Evolutionary conservation across 495 filamentous ascomycete species (phyloP).

Genomic region (Pyronema domesticum): DNA sequence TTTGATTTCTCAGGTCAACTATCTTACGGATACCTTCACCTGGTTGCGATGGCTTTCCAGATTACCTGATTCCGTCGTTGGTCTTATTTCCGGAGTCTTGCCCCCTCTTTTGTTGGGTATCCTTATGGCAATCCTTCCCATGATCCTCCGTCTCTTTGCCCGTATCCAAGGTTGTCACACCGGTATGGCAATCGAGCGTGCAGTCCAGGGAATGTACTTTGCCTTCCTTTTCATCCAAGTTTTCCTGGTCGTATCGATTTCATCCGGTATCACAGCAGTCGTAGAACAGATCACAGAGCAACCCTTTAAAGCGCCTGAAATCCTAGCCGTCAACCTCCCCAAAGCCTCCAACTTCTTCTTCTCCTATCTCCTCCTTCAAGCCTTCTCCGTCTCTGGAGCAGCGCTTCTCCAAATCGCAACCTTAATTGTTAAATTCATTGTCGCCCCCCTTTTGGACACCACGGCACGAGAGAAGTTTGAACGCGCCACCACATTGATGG

Average conservation of each 20-base stretch:
- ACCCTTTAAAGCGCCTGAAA: conserved; percentile 38
- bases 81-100: conserved; percentile 69
- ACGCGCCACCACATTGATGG: conserved; percentile 60
- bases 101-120: conserved; percentile 63
- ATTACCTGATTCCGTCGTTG: conserved; percentile 42
- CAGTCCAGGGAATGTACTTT: conserved; percentile 86
- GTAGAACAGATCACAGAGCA: conserved; percentile 45
- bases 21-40: conserved; percentile 41
- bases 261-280: conserved; percentile 56
- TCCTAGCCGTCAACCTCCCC: conserved; percentile 70
- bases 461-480: conserved; percentile 81
- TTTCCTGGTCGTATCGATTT: conserved; percentile 80
- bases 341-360: conserved; percentile 94
- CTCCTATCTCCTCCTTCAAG: conserved; percentile 92
- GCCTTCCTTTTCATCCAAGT: conserved; percentile 88
- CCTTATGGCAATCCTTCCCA: conserved; percentile 62
- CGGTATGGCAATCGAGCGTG: conserved; percentile 59
- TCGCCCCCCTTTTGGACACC: conserved; percentile 59
- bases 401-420: conserved; percentile 70
- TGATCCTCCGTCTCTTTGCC: conserved; percentile 57
- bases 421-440: conserved; percentile 61
- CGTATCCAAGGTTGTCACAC: conserved; percentile 65
- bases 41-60: conserved; percentile 59
- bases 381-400: conserved; percentile 74
- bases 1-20: conserved; percentile 54